Evolutionary conservation across 23 red algal species (phyloP).

Genomic region (Agarophyton chilense): DNA sequence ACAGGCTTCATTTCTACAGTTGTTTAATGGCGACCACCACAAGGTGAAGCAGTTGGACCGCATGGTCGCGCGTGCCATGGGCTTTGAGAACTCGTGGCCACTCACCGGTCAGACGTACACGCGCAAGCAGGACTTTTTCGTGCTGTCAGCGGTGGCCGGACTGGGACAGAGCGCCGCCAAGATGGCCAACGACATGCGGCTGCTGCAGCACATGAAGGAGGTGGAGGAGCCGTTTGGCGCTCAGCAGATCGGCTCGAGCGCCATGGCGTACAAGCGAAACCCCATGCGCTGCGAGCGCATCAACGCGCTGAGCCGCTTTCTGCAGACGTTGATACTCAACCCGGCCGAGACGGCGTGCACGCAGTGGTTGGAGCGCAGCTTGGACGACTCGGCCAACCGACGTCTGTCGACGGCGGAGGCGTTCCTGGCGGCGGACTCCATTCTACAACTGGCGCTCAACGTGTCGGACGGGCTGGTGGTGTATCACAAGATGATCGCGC

Average conservation of each 20-base stretch:
- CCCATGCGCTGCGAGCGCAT: slow-evolving; percentile 96
- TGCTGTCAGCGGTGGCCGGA: slow-evolving; percentile 81
- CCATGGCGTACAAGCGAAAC: slow-evolving; percentile 97
- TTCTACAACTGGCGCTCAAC: slow-evolving; percentile 90
- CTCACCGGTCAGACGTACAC: slow-evolving; percentile 93
- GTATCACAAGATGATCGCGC: slow-evolving; percentile 76
- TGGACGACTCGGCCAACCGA: slow-evolving; percentile 94
- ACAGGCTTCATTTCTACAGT: slow-evolving; percentile 84
- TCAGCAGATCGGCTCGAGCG: slow-evolving; percentile 86
- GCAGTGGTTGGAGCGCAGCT: slow-evolving; percentile 92
- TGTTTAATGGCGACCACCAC: slow-evolving; percentile 89
- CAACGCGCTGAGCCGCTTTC: slow-evolving; percentile 79
- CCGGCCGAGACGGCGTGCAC: slow-evolving; percentile 91
- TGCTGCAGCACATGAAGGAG: slow-evolving; percentile 96
- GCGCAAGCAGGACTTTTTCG: slow-evolving; percentile 92
- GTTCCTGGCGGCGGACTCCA: slow-evolving; percentile 82
- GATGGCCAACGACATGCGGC: slow-evolving; percentile 93
- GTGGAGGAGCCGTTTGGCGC: slow-evolving; percentile 94
- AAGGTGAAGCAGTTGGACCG: slow-evolving; percentile 72
- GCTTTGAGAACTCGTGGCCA: slow-evolving; percentile 70
- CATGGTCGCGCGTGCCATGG: slow-evolving; percentile 73
- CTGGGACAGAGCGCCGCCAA: slow-evolving; percentile 92
- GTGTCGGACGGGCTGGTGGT: slow-evolving; percentile 86
- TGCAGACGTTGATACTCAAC: slow-evolving; percentile 85
- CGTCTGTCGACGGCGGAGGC: slow-evolving; percentile 82